These are phyloP conservation scores for Microbotryomycetes sp. DNA, from an alignment of 1,284 basidiomycete species.

Conservation along the genomic window DNA sequence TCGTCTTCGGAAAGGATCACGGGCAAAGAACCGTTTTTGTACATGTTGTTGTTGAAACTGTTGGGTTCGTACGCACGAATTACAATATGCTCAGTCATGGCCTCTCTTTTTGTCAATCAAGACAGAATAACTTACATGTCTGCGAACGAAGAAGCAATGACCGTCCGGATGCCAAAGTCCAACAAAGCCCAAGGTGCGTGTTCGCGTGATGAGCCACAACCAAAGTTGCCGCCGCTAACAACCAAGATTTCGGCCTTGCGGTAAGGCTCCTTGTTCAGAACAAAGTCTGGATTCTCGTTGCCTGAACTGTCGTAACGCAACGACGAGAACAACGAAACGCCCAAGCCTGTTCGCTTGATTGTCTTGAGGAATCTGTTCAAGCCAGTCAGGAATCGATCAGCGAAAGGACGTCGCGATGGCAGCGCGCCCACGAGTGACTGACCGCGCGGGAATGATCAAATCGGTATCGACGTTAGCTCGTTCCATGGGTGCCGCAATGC, in stretches of 20 bases:
- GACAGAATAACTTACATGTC: constrained; percentile 56
- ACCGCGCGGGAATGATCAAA: constrained; percentile 82
- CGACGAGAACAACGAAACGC: constrained; percentile 79
- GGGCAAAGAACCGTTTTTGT: constrained; percentile 96
- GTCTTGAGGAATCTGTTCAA: constrained; percentile 68
- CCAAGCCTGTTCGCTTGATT: constrained; percentile 83
- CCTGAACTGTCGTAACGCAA: constrained; percentile 71
- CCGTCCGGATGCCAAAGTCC: constrained; percentile 83
- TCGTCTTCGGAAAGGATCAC: constrained; percentile 67
- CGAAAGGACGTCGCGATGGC: background rate
- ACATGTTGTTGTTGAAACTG: constrained; percentile 58
- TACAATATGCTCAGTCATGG: background rate
- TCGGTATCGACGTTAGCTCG: constrained; percentile 85
- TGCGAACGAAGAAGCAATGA: constrained; percentile 89
- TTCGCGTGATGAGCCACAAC: constrained; percentile 83
- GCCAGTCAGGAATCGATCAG: constrained; percentile 1
- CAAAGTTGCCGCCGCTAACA: constrained; percentile 86
- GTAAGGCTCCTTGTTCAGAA: constrained; percentile 81
- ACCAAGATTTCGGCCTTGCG: constrained; percentile 74
- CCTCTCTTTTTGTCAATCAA: no score
- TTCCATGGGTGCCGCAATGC: constrained; percentile 76
- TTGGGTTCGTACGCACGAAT: no score
- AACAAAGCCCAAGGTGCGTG: constrained; percentile 96
- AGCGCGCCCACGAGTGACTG: no score
- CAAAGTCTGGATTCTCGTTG: constrained; percentile 68